Percentiles rank a stretch among this genome's conserved stretches.
These are phyloP conservation scores for Fallopia convolvulus DNA, from an alignment of 148 eudicot species.

Conservation along the genomic window DNA sequence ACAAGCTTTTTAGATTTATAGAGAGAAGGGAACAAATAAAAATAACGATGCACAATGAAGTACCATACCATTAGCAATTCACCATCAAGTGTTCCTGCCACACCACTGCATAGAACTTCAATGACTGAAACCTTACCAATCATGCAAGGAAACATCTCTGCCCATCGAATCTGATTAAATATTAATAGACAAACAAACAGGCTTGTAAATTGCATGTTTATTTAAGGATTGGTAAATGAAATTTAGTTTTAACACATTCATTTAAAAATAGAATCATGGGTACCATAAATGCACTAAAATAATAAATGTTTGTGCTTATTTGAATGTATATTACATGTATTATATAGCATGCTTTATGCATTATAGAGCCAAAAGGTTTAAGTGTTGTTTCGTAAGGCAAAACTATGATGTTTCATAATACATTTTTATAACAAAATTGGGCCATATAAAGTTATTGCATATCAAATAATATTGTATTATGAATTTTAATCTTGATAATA, in stretches of 20 bases:
- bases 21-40: not conserved
- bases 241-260: not conserved
- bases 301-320: not conserved
- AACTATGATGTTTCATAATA: too few relatives aligned
- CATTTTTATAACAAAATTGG: too few relatives aligned
- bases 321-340: too few relatives aligned
- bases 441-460: too few relatives aligned
- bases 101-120: slow-evolving; percentile 42
- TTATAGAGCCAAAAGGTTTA: too few relatives aligned
- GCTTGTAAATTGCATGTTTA: not conserved
- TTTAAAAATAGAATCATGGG: not conserved
- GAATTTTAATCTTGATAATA: too few relatives aligned
- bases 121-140: slow-evolving; percentile 36
- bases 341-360: too few relatives aligned
- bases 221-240: not conserved
- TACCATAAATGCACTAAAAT: not conserved
- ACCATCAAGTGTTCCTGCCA: slow-evolving; percentile 43
- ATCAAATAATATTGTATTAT: too few relatives aligned
- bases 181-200: slow-evolving; percentile 3
- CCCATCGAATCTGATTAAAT: slow-evolving; percentile 49
- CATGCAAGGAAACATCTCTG: slow-evolving; percentile 54
- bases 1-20: not conserved
- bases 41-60: not conserved
- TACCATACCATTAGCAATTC: slow-evolving; percentile 61
- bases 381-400: too few relatives aligned